Conservation (phyloP, 164 flowering plant genomes). For the Berberis vulgaris region DNA sequence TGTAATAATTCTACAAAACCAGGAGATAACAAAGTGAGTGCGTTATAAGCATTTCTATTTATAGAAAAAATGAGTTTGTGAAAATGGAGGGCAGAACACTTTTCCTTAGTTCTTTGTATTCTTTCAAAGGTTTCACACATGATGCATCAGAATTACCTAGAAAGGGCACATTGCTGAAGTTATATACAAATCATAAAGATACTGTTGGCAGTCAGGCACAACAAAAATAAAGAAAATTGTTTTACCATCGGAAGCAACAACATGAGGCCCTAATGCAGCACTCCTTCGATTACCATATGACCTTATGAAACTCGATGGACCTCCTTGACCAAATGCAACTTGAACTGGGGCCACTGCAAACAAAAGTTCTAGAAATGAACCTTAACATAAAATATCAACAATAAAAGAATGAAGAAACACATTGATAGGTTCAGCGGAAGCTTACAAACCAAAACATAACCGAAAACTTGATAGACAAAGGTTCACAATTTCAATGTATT, state of each 20-base stretch:
- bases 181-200: background rate
- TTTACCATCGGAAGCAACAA: slow-evolving; percentile 4
- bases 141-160: slow-evolving; percentile 8
- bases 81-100: background rate
- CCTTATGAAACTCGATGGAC: slow-evolving; percentile 22
- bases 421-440: too few relatives aligned
- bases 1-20: slow-evolving; percentile 15
- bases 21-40: background rate
- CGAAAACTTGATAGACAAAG: too few relatives aligned
- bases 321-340: slow-evolving; percentile 51
- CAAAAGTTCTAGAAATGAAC: too few relatives aligned
- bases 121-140: slow-evolving; percentile 20
- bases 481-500: too few relatives aligned
- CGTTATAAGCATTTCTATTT: background rate
- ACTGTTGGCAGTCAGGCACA: slow-evolving; percentile 1
- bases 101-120: slow-evolving; percentile 21
- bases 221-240: slow-evolving; percentile 4
- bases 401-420: too few relatives aligned
- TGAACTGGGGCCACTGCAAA: slow-evolving; percentile 34
- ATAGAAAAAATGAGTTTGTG: background rate
- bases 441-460: too few relatives aligned
- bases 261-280: slow-evolving; percentile 7
- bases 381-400: too few relatives aligned
- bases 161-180: background rate
- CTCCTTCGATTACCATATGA: slow-evolving; percentile 18